These are phyloP conservation scores for Sporobolomyces pararoseus DNA, from an alignment of 768 basidiomycete species.

Conservation along the genomic window DNA sequence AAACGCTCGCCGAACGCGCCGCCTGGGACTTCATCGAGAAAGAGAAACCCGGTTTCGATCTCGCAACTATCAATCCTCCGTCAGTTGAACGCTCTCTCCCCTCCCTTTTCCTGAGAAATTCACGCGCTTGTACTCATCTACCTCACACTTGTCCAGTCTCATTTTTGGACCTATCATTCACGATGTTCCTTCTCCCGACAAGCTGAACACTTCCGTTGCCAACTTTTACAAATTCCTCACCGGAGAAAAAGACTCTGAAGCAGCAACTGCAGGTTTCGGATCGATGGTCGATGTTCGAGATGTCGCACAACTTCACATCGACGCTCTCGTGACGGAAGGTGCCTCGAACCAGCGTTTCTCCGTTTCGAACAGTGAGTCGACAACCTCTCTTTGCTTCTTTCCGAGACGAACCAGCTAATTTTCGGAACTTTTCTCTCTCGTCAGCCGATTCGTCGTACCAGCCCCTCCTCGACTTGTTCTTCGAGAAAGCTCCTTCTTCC, in stretches of 20 bases:
- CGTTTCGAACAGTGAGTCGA: conserved; percentile 21
- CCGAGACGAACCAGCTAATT: neutral
- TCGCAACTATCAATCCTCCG: conserved; percentile 59
- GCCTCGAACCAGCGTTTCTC: conserved; percentile 44
- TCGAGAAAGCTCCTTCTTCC: neutral
- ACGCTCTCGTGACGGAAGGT: conserved; percentile 44
- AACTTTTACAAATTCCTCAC: conserved; percentile 41
- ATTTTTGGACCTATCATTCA: conserved; percentile 52
- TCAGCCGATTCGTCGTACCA: conserved; percentile 36
- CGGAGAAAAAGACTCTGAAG: conserved; percentile 36
- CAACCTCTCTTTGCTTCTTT: neutral
- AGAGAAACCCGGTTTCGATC: conserved; percentile 54
- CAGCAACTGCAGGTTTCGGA: conserved; percentile 28
- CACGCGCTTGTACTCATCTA: too few species aligned
- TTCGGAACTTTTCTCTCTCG: too few species aligned
- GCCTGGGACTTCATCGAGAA: conserved; percentile 57
- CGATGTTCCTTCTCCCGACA: conserved; percentile 47
- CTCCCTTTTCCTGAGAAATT: neutral
- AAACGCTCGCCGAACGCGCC: conserved; percentile 63
- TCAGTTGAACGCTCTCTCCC: conserved; percentile 46
- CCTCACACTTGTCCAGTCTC: too few species aligned
- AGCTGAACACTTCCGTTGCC: conserved; percentile 49
- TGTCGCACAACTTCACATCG: conserved; percentile 48
- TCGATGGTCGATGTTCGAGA: conserved; percentile 52
- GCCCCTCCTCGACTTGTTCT: conserved; percentile 32